Evolutionary conservation across 352 stramenopile species (phyloP).

Genomic region (Globisporangium yorkense): DNA sequence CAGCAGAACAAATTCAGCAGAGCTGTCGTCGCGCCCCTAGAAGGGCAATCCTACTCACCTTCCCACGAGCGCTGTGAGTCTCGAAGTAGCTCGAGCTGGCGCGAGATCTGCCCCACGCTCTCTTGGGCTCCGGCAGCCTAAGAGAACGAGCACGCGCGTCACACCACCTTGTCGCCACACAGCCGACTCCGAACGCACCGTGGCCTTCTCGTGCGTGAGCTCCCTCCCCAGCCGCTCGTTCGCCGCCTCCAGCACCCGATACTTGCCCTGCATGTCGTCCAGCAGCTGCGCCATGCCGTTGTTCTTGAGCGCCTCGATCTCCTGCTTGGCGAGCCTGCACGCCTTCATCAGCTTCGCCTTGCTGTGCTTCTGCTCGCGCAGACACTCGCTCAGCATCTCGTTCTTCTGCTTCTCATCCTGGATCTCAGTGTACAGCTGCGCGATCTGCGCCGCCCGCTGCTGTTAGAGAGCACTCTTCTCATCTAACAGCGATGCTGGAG

Average conservation of each 20-base stretch:
- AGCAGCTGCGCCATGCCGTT: slow-evolving; percentile 63
- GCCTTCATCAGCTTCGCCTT: slow-evolving; percentile 71
- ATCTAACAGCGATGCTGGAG: neutral
- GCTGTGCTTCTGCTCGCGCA: slow-evolving; percentile 62
- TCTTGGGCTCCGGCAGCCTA: too few species aligned
- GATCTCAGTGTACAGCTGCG: slow-evolving; percentile 61
- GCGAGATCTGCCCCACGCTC: too few species aligned
- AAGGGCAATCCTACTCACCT: too few species aligned
- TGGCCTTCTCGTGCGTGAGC: slow-evolving; percentile 25
- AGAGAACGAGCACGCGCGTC: too few species aligned
- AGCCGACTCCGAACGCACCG: slow-evolving; percentile 20
- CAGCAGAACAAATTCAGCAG: too few species aligned
- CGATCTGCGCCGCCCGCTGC: slow-evolving; percentile 25
- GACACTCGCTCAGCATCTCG: slow-evolving; percentile 55
- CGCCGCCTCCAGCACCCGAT: slow-evolving; percentile 37
- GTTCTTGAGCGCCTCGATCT: slow-evolving; percentile 57
- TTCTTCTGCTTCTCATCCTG: slow-evolving; percentile 65
- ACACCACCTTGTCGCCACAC: neutral
- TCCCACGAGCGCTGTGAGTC: too few species aligned
- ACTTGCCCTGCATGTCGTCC: slow-evolving; percentile 57
- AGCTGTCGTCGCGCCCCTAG: too few species aligned
- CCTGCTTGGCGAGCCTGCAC: slow-evolving; percentile 54
- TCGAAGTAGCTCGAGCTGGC: too few species aligned
- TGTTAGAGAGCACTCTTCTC: too few species aligned
- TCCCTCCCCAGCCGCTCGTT: slow-evolving; percentile 31